Evolutionary conservation across 2,329 filamentous ascomycete species (phyloP).

Genomic region (Hypoxylon rubiginosum): DNA sequence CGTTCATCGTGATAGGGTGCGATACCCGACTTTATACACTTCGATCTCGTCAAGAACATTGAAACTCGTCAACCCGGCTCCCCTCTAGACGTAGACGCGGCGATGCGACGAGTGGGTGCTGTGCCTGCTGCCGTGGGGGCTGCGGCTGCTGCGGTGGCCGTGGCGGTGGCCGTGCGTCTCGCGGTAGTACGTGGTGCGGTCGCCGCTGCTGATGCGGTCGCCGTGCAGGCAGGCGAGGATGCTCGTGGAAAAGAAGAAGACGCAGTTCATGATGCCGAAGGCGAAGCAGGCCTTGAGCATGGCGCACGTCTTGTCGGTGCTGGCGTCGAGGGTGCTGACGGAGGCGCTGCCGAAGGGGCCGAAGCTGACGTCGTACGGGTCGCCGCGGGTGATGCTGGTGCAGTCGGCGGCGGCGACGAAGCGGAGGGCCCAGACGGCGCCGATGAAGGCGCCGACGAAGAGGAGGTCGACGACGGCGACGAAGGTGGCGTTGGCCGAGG

Average conservation of each 20-base stretch:
- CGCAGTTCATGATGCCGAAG: conserved; percentile 87
- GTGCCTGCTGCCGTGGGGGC: conserved; percentile 57
- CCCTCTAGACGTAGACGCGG: conserved; percentile 66
- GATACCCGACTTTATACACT: background rate
- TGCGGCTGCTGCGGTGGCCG: conserved; percentile 58
- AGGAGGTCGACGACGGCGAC: conserved; percentile 71
- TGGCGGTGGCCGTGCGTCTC: conserved; percentile 65
- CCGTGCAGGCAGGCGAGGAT: conserved; percentile 75
- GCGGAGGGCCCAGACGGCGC: conserved; percentile 70
- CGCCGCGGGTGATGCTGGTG: conserved; percentile 65
- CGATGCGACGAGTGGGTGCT: conserved; percentile 66
- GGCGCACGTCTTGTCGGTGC: conserved; percentile 81
- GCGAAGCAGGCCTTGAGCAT: conserved; percentile 95
- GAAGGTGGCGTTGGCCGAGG: conserved; percentile 71
- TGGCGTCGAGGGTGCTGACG: conserved; percentile 64
- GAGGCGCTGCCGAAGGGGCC: conserved; percentile 72
- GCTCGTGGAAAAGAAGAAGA: conserved; percentile 84
- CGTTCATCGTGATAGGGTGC: background rate
- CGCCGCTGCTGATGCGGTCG: conserved; percentile 56
- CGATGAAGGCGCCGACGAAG: conserved; percentile 75
- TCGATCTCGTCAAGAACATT: background rate
- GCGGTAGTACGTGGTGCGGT: conserved; percentile 56
- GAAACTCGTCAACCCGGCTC: background rate
- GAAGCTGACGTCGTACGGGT: conserved; percentile 69
- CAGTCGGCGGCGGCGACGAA: conserved; percentile 76